A percentile compares a stretch with the other conserved stretches of the same genome.
These are phyloP conservation scores for Chamaenerion angustifolium DNA, from an alignment of 345 rosid genomes.

Conservation along the genomic window DNA sequence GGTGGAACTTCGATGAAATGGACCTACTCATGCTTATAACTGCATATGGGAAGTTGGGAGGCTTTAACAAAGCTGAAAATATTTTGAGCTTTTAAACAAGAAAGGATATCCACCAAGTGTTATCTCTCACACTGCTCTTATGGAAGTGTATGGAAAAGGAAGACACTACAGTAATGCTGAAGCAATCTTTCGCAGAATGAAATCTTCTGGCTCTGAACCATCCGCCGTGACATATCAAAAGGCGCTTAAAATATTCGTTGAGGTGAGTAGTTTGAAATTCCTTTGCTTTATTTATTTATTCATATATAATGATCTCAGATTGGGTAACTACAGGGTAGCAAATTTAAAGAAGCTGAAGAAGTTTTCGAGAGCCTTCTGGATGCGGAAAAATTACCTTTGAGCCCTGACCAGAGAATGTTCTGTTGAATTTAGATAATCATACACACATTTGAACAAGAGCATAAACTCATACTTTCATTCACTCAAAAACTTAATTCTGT, in stretches of 20 bases:
- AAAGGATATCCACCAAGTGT: slow-evolving; percentile 62
- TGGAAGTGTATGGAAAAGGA: slow-evolving; percentile 94
- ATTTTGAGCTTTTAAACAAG: slow-evolving; percentile 53
- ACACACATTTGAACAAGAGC: too few relatives aligned
- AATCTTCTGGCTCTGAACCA: slow-evolving; percentile 80
- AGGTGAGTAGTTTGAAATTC: slow-evolving; percentile 23
- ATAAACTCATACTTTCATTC: too few relatives aligned
- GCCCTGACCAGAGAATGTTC: slow-evolving; percentile 92
- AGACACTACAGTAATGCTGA: slow-evolving; percentile 75
- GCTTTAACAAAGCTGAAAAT: slow-evolving; percentile 77
- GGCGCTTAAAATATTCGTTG: slow-evolving; percentile 67
- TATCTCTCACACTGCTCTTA: slow-evolving; percentile 74
- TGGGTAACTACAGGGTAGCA: slow-evolving; percentile 40
- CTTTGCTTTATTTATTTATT: slow-evolving; percentile 4
- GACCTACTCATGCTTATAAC: slow-evolving; percentile 76
- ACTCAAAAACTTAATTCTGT: too few relatives aligned
- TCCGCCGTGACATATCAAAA: slow-evolving; percentile 90
- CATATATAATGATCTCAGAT: slow-evolving; percentile 3
- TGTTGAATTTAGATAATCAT: too few relatives aligned
- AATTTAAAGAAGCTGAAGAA: slow-evolving; percentile 77
- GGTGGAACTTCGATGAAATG: slow-evolving; percentile 93
- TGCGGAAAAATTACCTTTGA: slow-evolving; percentile 48
- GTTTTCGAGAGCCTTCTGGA: slow-evolving; percentile 65
- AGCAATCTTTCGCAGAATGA: slow-evolving; percentile 91
- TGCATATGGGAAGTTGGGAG: slow-evolving; percentile 82